Conservation (phyloP, 1,284 basidiomycete species). For the Psilocybe mexicana region DNA sequence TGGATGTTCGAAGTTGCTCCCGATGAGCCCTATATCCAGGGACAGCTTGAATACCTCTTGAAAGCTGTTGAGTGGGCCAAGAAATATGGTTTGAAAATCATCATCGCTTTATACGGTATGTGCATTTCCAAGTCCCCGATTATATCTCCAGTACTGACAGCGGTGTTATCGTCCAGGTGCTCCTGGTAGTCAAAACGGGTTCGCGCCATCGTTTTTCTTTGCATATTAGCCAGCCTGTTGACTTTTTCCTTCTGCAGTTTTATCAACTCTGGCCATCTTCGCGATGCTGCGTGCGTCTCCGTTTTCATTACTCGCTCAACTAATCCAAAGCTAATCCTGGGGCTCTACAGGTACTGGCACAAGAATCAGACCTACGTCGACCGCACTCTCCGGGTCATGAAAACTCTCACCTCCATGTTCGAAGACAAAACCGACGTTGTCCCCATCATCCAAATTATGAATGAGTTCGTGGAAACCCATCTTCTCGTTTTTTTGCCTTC, state of each 20-base stretch:
- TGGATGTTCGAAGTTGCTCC: slow-evolving; percentile 86
- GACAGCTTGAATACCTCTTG: slow-evolving; percentile 69
- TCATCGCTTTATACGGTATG: slow-evolving; percentile 78
- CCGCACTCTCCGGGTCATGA: slow-evolving; percentile 69
- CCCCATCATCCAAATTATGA: slow-evolving; percentile 71
- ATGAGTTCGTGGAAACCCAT: slow-evolving; percentile 56
- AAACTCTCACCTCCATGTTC: slow-evolving; percentile 61
- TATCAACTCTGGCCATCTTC: slow-evolving; percentile 80
- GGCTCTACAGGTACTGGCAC: slow-evolving; percentile 57
- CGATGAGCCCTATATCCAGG: slow-evolving; percentile 85
- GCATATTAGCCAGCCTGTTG: background rate
- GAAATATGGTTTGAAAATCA: slow-evolving; percentile 75
- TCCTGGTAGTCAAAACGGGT: slow-evolving; percentile 84
- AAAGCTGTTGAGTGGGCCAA: slow-evolving; percentile 79
- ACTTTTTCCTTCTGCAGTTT: slow-evolving; percentile 45
- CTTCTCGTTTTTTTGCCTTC: background rate
- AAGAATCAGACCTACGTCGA: slow-evolving; percentile 62
- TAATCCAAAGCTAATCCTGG: background rate
- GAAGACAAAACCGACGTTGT: slow-evolving; percentile 56
- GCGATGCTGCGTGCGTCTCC: slow-evolving; percentile 46
- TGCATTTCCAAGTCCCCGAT: background rate
- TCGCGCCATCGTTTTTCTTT: slow-evolving; percentile 12
- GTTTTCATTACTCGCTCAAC: background rate
- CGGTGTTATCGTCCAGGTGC: slow-evolving; percentile 38
- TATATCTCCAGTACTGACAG: no score